Base-by-base conservation (phyloP, 306 rosid genomes). In the Gillenia trifoliata region DNA sequence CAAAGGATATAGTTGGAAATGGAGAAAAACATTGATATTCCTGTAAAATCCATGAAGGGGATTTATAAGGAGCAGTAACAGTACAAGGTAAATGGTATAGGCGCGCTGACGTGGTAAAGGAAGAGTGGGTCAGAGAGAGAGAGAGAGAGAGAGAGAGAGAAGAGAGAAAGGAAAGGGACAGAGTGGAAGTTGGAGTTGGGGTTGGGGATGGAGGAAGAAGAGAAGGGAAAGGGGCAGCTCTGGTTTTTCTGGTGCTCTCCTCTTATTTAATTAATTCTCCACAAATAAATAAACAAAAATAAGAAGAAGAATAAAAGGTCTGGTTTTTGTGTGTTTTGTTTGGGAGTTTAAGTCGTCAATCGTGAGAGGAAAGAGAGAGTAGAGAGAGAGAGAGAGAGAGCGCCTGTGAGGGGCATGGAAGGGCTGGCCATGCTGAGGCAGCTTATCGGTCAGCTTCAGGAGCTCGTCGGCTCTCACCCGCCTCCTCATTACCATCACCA, bases 361-460 rank as follows among this genome's bases (percentile, higher is more conserved):
- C 22, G 23, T 15, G 33, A 64, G 68, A 31, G 69, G 70, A 1
- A 6, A 57, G 64, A 23, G 63, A 41, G 38, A 34, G n/a, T 31
- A 23, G 63, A 41, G 15, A 11, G 40, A 11, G 17, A 43, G 38
- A 34, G 49, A 43, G 49, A 43, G 69, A 15, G 25, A 55, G 6
- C 22, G 64, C 34, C 64, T 59, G 19, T 25, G 64, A 59, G 64
- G 64, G 88, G 86, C 82, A 84, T 86, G 96, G 98, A 89, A 89
- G 96, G 83, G 81, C 74, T 83, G 86, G 89, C 88, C 84, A 91
- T 85, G 93, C 88, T 88, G 83, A 86, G 89, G 89, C 93, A 92
- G 78, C 85, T 89, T 59, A 89, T 93, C 89, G 89, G 84, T 90
- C 93, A 90, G 84, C 90, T 89, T 87, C 92, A 87, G 77, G 86